Base-by-base conservation (phyloP, 305 asterid genomes). In the Fraxinus ornus region DNA sequence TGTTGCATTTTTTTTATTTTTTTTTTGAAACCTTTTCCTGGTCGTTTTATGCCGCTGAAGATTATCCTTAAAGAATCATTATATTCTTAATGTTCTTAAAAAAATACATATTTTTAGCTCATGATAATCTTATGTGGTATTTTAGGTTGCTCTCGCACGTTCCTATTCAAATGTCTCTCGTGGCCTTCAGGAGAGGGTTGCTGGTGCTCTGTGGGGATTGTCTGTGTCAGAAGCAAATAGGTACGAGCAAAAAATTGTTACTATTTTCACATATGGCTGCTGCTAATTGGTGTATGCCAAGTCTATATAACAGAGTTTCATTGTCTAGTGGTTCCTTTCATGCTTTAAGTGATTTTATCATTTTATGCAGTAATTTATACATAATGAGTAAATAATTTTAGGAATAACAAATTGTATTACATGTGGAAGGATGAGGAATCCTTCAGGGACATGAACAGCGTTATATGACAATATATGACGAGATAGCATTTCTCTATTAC, bases 151-250 rank as follows among this genome's bases (percentile, higher is more conserved):
- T 82, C 95, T 94, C 71, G 98, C 98, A 41, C 89, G 85, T 83
- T 92, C 97, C 32, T 92, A 98, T 82, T 71, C 93, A 52, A 90
- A 89, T 90, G 90, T 98, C 41, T 88, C 98, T 83, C 94, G 90
- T 39, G 91, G 97, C 83, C 97, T 96, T 87, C 99, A 94, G 84
- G 98, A 96, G 93, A 91, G 99, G 87, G 99, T 98, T 83, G 99
- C 98, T 30, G 99, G 99, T 91, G 99, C 99, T 80, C 94, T 96
- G 30, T 96, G 99, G 99, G 99, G 98, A 75, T 86, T 96, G 89
- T 96, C 99, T 12, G 98, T 94, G 70, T 96, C 99, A 28, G 99
- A 96, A 92, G 87, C 95, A 79, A 94, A 96, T 85, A 96, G 98
- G 99, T 93, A 70, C 15, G 7, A 8, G 79, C 77, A 30, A 79